Base-by-base conservation (phyloP, 2,329 filamentous ascomycete species). In the Fusarium keratoplasticum region DNA sequence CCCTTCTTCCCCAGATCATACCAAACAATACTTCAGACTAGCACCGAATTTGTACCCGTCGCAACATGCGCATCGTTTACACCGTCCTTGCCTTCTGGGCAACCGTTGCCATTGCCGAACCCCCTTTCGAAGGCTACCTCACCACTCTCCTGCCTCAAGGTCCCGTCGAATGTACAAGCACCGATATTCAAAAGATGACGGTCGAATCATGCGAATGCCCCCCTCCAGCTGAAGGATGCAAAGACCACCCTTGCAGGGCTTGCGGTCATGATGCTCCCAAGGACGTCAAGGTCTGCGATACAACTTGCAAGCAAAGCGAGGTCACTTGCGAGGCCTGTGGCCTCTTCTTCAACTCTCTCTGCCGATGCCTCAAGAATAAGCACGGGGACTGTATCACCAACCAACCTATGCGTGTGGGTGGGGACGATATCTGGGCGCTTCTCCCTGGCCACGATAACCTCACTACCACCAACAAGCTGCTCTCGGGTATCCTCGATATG, bases 401-500 rank as follows among this genome's bases (percentile, higher is more conserved):
- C 18, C 13, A 9, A 8, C 7, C 33, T 25, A 29, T 40, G 7
- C 22, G 8, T 11, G 18, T 14, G 1, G 29, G 22, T 1, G 66
- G 50, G 5, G n/a, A 50, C 5, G 8, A 64, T 6, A 22, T 70
- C 22, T 70, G 68, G 68, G 25, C 64, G 18, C 52, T 59, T n/a
- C 33, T 64, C 6, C 16, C 47, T 31, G 59, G 27, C 6, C 36
- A 58, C 10, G 62, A 71, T 33, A 55, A 47, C 16, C 69, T 73
- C 50, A 62, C 71, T 42, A 66, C 65, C 4, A 50, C 71, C n/a
- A 71, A 63, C 16, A 58, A 13, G 16, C 55, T 38, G 14, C 7
- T 60, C 52, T 31, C 38, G 36, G 71, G 71, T 18, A 71, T 73
- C 22, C 29, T 66, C 6, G 54, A 66, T 22, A 69, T 69, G 65